A percentile compares a stretch with the other conserved stretches of the same genome.
Conservation (phyloP, 2,329 filamentous ascomycete species). For the Claviceps citrina region DNA sequence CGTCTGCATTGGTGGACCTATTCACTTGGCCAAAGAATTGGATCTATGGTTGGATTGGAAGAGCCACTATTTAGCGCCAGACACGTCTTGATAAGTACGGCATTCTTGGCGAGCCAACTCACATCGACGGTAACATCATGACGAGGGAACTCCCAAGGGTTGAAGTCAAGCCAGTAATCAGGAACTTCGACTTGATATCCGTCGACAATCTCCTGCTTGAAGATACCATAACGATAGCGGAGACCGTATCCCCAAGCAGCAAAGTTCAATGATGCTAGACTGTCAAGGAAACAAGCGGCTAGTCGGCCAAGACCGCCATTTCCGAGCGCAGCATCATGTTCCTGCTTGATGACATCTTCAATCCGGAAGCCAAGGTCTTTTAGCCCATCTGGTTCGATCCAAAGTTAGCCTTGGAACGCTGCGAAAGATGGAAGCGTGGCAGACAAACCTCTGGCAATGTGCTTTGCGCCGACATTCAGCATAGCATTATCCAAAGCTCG, state of each 20-base stretch:
- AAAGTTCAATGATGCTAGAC: slow-evolving; percentile 83
- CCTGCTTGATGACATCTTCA: slow-evolving; percentile 86
- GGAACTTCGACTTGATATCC: slow-evolving; percentile 97
- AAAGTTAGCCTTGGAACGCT: too few species aligned
- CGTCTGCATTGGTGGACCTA: slow-evolving; percentile 59
- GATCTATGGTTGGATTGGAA: slow-evolving; percentile 35
- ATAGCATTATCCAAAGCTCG: slow-evolving; percentile 94
- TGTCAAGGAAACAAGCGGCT: slow-evolving; percentile 94
- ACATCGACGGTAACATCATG: slow-evolving; percentile 88
- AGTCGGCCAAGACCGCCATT: slow-evolving; percentile 92
- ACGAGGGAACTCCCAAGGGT: slow-evolving; percentile 95
- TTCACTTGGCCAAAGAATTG: slow-evolving; percentile 85
- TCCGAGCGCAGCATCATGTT: slow-evolving; percentile 89
- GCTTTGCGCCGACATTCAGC: slow-evolving; percentile 85
- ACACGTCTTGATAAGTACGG: neutral
- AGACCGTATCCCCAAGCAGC: slow-evolving; percentile 96
- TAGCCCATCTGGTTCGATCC: slow-evolving; percentile 53
- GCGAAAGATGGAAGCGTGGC: too few species aligned
- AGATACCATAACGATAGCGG: slow-evolving; percentile 91
- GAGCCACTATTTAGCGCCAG: neutral
- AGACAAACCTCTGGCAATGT: slow-evolving; percentile 56
- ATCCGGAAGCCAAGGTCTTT: slow-evolving; percentile 86
- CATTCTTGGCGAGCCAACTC: slow-evolving; percentile 14
- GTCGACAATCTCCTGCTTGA: slow-evolving; percentile 98
- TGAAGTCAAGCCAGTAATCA: slow-evolving; percentile 98